These are phyloP conservation scores for Thalassia testudinum DNA, from an alignment of 116 monocot genomes.

Conservation along the genomic window DNA sequence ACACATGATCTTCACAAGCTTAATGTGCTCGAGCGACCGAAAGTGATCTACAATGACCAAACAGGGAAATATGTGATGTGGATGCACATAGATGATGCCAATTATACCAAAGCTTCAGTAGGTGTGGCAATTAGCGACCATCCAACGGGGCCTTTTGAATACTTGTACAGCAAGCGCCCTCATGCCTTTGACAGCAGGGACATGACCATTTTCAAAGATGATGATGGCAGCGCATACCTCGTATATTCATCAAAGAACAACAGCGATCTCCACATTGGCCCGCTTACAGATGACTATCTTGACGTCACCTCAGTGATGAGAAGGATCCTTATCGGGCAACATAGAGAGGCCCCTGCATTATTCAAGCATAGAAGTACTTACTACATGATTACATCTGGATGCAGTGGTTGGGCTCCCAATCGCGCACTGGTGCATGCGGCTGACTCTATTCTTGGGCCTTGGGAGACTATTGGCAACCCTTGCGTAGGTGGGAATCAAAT, in stretches of 20 bases:
- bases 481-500: constrained; percentile 71
- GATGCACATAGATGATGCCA: constrained; percentile 85
- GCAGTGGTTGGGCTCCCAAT: constrained; percentile 86
- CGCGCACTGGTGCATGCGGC: constrained; percentile 71
- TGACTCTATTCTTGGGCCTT: constrained; percentile 68
- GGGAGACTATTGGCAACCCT: constrained; percentile 94
- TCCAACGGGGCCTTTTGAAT: constrained; percentile 64
- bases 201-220: constrained; percentile 93
- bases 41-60: constrained; percentile 65
- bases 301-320: constrained; percentile 32
- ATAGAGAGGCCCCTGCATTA: constrained; percentile 76
- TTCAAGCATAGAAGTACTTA: constrained; percentile 71
- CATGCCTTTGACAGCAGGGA: constrained; percentile 79
- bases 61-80: constrained; percentile 70
- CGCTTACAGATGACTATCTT: constrained; percentile 65
- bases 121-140: constrained; percentile 59
- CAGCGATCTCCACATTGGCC: constrained; percentile 66
- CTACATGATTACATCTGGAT: constrained; percentile 95
- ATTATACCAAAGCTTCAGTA: constrained; percentile 87
- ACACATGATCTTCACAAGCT: constrained; percentile 66
- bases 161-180: constrained; percentile 64
- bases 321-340: constrained; percentile 55
- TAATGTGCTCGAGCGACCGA: constrained; percentile 84
- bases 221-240: constrained; percentile 58
- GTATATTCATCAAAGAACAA: constrained; percentile 78